These are phyloP conservation scores for Debaryomyces psychrophilus DNA, from an alignment of 1,139 yeast genomes.

Conservation along the genomic window DNA sequence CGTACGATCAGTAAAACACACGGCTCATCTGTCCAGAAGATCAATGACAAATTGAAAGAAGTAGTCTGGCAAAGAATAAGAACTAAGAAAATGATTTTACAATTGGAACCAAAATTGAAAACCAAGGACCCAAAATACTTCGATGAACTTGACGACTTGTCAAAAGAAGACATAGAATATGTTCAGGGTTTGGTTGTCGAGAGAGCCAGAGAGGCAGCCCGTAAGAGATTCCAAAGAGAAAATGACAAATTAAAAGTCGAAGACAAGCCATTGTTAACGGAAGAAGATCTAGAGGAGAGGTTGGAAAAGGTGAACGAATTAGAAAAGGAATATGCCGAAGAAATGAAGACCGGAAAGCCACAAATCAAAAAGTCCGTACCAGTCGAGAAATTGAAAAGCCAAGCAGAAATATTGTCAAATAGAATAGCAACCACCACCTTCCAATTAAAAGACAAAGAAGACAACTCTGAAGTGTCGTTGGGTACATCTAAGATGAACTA, in stretches of 20 bases:
- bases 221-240: conserved; percentile 71
- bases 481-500: conserved; percentile 94
- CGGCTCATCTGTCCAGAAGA: conserved; percentile 76
- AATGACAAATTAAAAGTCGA: conserved; percentile 71
- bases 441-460: conserved; percentile 89
- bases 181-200: conserved; percentile 60
- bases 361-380: conserved; percentile 56
- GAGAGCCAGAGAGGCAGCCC: conserved; percentile 64
- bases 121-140: conserved; percentile 63
- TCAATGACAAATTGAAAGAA: conserved; percentile 75
- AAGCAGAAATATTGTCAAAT: conserved; percentile 70
- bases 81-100: conserved; percentile 68
- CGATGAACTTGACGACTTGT: conserved; percentile 69
- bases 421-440: conserved; percentile 70
- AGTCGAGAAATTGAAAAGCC: conserved; percentile 74
- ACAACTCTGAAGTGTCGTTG: conserved; percentile 88
- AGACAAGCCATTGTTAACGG: conserved; percentile 54
- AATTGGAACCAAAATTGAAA: conserved; percentile 57
- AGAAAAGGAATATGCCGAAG: conserved; percentile 56
- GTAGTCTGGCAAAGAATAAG: conserved; percentile 83
- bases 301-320: conserved; percentile 60
- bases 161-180: conserved; percentile 61
- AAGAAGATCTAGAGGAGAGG: conserved; percentile 61
- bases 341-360: conserved; percentile 63
- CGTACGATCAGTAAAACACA: conserved; percentile 87